phyloP scores from a whole-genome alignment of 257 asterid species.

The Nicotiana attenuata region DNA sequence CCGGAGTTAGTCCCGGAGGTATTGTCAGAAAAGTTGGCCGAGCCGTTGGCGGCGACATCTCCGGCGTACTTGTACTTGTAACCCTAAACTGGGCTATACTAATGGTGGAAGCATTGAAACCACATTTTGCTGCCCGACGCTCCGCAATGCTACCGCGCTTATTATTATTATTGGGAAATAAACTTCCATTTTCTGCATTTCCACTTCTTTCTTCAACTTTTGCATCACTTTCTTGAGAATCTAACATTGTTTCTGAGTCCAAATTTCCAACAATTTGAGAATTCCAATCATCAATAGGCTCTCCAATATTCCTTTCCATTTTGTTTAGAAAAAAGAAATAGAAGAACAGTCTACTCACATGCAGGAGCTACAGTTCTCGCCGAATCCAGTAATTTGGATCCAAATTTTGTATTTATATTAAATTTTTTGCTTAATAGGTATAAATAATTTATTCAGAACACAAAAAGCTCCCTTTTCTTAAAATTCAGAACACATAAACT shows the following conservation, averaged over 20 bases:
- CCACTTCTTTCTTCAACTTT: background rate
- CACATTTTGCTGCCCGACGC: constrained; percentile 49
- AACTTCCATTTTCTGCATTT: constrained; percentile 3
- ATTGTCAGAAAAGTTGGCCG: constrained; percentile 38
- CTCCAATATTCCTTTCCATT: constrained; percentile 4
- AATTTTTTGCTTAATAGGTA: no score
- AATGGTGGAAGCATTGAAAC: constrained; percentile 41
- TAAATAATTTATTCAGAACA: no score
- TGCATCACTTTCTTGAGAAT: background rate
- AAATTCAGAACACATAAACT: no score
- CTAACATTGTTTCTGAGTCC: background rate
- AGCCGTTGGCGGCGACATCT: constrained; percentile 3
- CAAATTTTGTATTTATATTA: no score
- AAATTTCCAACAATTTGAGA: background rate
- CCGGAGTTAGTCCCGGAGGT: constrained; percentile 56
- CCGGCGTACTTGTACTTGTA: background rate
- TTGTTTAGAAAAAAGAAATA: background rate
- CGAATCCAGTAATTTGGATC: no score
- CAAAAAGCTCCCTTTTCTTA: no score
- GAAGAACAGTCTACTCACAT: no score
- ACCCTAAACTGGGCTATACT: constrained; percentile 10
- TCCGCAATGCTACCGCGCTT: constrained; percentile 41
- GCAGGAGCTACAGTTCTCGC: no score
- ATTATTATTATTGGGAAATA: background rate
- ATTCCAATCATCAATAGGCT: constrained; percentile 5